These are phyloP conservation scores for Ustulina deusta DNA, from an alignment of 2,329 filamentous ascomycete species.

Conservation along the genomic window DNA sequence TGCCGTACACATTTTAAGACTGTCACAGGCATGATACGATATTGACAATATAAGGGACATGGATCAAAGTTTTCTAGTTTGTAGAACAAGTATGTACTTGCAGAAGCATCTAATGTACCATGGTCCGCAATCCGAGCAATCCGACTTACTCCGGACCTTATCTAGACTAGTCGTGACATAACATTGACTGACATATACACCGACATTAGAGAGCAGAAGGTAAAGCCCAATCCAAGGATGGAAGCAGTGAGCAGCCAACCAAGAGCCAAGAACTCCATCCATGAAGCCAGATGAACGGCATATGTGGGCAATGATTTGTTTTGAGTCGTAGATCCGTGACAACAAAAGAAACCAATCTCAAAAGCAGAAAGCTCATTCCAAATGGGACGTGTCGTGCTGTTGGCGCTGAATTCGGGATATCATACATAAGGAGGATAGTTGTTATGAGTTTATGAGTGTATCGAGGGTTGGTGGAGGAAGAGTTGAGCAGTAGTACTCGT, in stretches of 20 bases:
- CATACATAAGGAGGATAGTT: slow-evolving; percentile 40
- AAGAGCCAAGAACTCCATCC: slow-evolving; percentile 46
- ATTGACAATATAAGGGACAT: slow-evolving; percentile 15
- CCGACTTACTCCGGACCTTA: slow-evolving; percentile 39
- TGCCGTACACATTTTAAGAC: neutral
- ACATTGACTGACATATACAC: slow-evolving; percentile 43
- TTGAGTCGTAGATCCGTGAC: slow-evolving; percentile 45
- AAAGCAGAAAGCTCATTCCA: slow-evolving; percentile 26
- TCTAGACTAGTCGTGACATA: slow-evolving; percentile 43
- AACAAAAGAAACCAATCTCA: slow-evolving; percentile 42
- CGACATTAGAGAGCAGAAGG: slow-evolving; percentile 41
- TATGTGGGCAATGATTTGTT: slow-evolving; percentile 36
- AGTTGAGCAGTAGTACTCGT: slow-evolving; percentile 10
- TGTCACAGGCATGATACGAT: neutral
- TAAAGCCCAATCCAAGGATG: slow-evolving; percentile 40
- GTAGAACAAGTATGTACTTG: slow-evolving; percentile 45
- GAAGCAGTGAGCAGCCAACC: slow-evolving; percentile 33
- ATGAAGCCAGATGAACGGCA: slow-evolving; percentile 40
- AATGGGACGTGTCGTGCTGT: slow-evolving; percentile 26
- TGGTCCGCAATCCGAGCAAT: slow-evolving; percentile 41
- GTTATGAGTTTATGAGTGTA: slow-evolving; percentile 25
- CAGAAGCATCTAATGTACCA: slow-evolving; percentile 47
- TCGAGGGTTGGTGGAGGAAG: slow-evolving; percentile 16
- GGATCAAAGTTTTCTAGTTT: slow-evolving; percentile 18
- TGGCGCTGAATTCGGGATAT: slow-evolving; percentile 42